A percentile compares a stretch with the other conserved stretches of the same genome.
Evolutionary conservation across 768 basidiomycete genomes (phyloP).

Genomic region (Amanita pseudoporphyria): DNA sequence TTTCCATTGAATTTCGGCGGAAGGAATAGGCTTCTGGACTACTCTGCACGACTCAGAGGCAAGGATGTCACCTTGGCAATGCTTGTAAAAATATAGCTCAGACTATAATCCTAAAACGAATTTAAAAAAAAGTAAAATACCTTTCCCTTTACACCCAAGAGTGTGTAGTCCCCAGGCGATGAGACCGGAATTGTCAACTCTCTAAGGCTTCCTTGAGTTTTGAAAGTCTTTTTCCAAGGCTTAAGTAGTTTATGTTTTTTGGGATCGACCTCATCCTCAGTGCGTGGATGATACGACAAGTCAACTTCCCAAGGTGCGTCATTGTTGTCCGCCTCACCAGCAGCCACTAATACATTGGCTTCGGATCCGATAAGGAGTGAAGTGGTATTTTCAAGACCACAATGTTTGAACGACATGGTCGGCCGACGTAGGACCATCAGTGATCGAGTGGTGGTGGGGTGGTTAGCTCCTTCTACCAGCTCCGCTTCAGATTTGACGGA

Average conservation of each 20-base stretch:
- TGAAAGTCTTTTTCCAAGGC: slow-evolving; percentile 56
- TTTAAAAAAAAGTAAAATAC: slow-evolving; percentile 21
- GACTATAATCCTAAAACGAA: slow-evolving; percentile 6
- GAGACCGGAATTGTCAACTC: slow-evolving; percentile 40
- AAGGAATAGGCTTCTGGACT: slow-evolving; percentile 64
- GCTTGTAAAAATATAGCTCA: slow-evolving; percentile 24
- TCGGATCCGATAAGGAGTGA: slow-evolving; percentile 66
- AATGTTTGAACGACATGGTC: slow-evolving; percentile 61
- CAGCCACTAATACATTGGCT: slow-evolving; percentile 41
- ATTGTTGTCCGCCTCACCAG: slow-evolving; percentile 45
- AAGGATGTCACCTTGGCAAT: slow-evolving; percentile 76
- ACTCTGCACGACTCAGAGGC: slow-evolving; percentile 78
- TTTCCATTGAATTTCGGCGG: slow-evolving; percentile 82
- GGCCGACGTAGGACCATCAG: slow-evolving; percentile 67
- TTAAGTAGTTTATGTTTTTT: slow-evolving; percentile 33
- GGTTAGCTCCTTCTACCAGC: slow-evolving; percentile 16
- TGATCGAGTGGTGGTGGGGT: slow-evolving; percentile 45
- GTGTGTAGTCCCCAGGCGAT: slow-evolving; percentile 70
- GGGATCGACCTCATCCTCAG: slow-evolving; percentile 24
- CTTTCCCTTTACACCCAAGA: slow-evolving; percentile 63
- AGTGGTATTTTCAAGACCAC: slow-evolving; percentile 59
- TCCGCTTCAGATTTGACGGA: slow-evolving; percentile 27
- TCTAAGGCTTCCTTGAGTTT: slow-evolving; percentile 33
- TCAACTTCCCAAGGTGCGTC: slow-evolving; percentile 63
- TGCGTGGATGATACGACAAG: slow-evolving; percentile 49